Evolutionary conservation across 495 filamentous ascomycete species (phyloP), one percentile per base, ranked within the genome.

Genomic region (Hamigera avellanea): DNA sequence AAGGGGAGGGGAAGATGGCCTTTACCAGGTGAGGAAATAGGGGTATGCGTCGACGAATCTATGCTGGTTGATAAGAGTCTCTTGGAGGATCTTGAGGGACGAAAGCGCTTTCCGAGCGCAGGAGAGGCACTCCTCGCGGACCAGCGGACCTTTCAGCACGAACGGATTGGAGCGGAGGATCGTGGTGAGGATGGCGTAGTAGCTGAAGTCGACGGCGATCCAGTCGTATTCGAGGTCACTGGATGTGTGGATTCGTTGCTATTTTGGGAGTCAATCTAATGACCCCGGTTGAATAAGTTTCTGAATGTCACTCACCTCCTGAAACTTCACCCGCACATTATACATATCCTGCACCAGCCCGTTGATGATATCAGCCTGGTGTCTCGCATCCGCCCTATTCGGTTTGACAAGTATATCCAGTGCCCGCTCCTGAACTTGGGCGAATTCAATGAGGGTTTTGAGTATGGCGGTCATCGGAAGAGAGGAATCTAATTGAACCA

Each of bases 21-120:
- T 43, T 15, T 44, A 54, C 53, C 56, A 59, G 7, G 48, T 50
- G 4, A 59, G 45, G 18, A 59, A 59, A 21, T 52, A 54, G 1
- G 51, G 53, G 33, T 51, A 57, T 0, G 44, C 36, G 36, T 53
- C 45, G 8, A 53, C 33, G 8, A 48, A 47, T 12, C 36, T 50
- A 4, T 33, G 17, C 13, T 40, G 35, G 13, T 29, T 40, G 1
- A 41, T 41, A 25, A 54, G 47, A 13, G 36, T 42, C 19, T 53
- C 44, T 30, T 53, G 52, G 19, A 57, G 23, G 8, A 41, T 44
- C 4, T 41, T 41, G 15, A 57, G 45, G 3, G 46, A 48, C 1
- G 37, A 46, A 2, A 55, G 38, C 1, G 49, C 40, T 33, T 55
- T 42, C 2, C 54, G 52, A 23, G 54, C 49, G 12, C 46, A 40